phyloP scores from a whole-genome alignment of 75 land plant genomes.

The Pinus tabuliformis region DNA sequence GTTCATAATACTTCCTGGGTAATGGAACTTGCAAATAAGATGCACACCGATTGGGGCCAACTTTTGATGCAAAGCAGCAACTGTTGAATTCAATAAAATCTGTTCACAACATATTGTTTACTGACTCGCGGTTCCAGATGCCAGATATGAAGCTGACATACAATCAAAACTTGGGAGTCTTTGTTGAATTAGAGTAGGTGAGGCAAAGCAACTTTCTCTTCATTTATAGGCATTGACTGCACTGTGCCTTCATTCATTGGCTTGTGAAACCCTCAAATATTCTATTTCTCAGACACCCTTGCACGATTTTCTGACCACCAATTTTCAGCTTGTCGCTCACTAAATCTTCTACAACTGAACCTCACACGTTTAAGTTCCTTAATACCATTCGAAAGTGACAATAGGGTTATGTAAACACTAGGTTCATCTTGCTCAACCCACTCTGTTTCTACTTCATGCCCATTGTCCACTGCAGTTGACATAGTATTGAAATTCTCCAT shows the following conservation, averaged over 20 bases:
- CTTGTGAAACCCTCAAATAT: constrained; percentile 42
- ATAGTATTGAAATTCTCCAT: constrained; percentile 15
- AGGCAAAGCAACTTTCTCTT: background rate
- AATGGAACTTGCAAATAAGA: too few relatives aligned
- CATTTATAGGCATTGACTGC: constrained; percentile 13
- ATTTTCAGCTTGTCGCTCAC: constrained; percentile 76
- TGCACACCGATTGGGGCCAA: too few relatives aligned
- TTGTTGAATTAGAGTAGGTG: background rate
- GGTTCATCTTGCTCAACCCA: constrained; percentile 77
- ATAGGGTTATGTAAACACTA: constrained; percentile 76
- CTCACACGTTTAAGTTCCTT: constrained; percentile 67
- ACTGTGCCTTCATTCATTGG: constrained; percentile 24
- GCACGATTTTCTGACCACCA: constrained; percentile 87
- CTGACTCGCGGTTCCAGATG: too few relatives aligned
- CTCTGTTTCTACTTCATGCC: constrained; percentile 39
- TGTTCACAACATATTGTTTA: too few relatives aligned
- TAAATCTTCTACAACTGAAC: constrained; percentile 84
- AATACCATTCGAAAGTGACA: constrained; percentile 47
- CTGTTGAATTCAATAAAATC: too few relatives aligned
- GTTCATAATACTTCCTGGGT: too few relatives aligned
- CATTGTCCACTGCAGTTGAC: constrained; percentile 14
- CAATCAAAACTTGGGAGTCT: background rate
- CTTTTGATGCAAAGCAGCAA: too few relatives aligned
- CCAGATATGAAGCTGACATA: too few relatives aligned
- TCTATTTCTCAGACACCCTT: background rate